Evolutionary conservation across 2,329 filamentous ascomycete genomes (phyloP).

Genomic region (Claviceps pazoutovae): DNA sequence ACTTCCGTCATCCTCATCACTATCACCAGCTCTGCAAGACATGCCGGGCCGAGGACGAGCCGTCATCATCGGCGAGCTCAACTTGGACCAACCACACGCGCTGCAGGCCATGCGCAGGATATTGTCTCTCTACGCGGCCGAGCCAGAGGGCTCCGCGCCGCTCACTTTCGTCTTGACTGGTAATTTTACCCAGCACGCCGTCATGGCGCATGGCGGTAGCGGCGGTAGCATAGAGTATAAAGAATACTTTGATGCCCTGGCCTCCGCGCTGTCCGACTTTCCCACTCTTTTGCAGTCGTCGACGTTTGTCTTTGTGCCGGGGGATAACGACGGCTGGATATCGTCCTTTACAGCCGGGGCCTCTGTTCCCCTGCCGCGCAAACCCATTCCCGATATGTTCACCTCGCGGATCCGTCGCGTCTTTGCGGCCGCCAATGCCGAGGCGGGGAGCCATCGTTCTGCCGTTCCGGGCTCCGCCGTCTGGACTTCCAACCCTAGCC

Average conservation of each 20-base stretch:
- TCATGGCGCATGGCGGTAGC: constrained; percentile 53
- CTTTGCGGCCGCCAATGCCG: constrained; percentile 65
- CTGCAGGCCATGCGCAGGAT: constrained; percentile 71
- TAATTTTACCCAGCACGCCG: constrained; percentile 59
- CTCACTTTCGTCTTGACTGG: constrained; percentile 73
- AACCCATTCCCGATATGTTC: constrained; percentile 72
- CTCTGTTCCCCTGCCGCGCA: constrained; percentile 53
- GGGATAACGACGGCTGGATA: constrained; percentile 95
- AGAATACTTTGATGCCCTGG: constrained; percentile 83
- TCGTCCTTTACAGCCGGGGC: constrained; percentile 71
- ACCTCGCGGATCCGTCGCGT: constrained; percentile 72
- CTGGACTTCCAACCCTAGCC: constrained; percentile 79
- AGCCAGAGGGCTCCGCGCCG: constrained; percentile 51
- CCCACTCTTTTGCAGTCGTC: constrained; percentile 63
- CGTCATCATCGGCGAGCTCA: constrained; percentile 72
- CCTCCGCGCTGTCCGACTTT: constrained; percentile 70
- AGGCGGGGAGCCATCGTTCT: constrained; percentile 39
- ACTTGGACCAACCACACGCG: constrained; percentile 71
- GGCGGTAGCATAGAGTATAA: constrained; percentile 91
- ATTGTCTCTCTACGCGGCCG: constrained; percentile 56
- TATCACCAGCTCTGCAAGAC: constrained; percentile 17
- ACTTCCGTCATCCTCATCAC: constrained; percentile 12
- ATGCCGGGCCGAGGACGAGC: constrained; percentile 36
- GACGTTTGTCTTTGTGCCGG: constrained; percentile 85
- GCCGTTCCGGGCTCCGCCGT: constrained; percentile 42